These are phyloP conservation scores for Paramecium sexaurelia DNA, from an alignment of 73 alveolate species.

Conservation along the genomic window DNA sequence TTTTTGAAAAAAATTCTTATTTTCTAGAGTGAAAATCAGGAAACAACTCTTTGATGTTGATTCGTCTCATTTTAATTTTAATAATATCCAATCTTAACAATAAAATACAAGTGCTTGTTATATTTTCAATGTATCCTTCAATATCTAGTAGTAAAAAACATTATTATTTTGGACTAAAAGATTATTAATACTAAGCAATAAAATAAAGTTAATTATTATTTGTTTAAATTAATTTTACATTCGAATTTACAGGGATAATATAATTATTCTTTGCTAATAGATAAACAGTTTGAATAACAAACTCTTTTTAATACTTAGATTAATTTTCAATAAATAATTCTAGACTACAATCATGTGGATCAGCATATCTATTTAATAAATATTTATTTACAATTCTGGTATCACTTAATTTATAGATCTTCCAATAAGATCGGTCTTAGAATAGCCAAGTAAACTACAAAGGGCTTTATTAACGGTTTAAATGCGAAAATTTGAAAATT, in stretches of 20 bases:
- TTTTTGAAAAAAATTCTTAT: neutral
- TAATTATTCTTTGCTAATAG: neutral
- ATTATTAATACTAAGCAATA: neutral
- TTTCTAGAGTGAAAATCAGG: neutral
- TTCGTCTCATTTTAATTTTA: neutral
- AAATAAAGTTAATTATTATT: neutral
- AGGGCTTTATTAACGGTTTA: constrained; percentile 5
- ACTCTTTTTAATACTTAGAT: neutral
- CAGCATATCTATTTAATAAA: neutral
- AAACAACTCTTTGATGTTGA: neutral
- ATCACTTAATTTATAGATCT: neutral
- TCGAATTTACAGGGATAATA: neutral
- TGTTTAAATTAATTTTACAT: neutral
- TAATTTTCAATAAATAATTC: neutral
- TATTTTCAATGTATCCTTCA: neutral
- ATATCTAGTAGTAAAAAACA: neutral
- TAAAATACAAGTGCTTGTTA: neutral
- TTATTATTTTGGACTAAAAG: neutral
- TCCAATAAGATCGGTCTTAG: constrained; percentile 20
- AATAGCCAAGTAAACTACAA: constrained; percentile 54
- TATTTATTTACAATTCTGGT: neutral
- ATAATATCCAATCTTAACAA: neutral
- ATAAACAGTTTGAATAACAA: neutral
- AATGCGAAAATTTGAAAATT: neutral
- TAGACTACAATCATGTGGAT: neutral